Conservation (phyloP, 2,329 filamentous ascomycete species). For the Pseudocercospora crystallina region DNA sequence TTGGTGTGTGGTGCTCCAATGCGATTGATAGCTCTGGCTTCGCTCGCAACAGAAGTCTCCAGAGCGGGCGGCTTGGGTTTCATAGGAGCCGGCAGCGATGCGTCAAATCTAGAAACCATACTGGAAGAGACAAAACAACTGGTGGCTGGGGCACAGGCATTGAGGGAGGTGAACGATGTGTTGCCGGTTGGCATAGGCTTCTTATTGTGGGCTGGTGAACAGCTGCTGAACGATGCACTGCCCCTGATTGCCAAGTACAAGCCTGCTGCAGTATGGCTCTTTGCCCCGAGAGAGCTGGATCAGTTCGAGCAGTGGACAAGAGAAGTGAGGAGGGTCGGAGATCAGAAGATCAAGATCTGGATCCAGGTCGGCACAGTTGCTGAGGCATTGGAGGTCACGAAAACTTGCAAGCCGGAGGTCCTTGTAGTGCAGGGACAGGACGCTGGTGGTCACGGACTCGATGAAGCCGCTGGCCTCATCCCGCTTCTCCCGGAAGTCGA, state of each 20-base stretch:
- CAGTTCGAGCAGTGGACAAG: constrained; percentile 36
- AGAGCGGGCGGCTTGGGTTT: constrained; percentile 52
- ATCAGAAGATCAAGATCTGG: constrained; percentile 51
- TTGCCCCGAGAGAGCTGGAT: constrained; percentile 55
- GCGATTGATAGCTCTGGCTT: constrained; percentile 60
- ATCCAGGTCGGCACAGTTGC: constrained; percentile 62
- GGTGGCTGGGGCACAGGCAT: constrained; percentile 23
- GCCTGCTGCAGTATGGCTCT: constrained; percentile 67
- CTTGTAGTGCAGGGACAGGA: constrained; percentile 64
- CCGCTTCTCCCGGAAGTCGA: constrained; percentile 59
- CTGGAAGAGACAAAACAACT: constrained; percentile 31
- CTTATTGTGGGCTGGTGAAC: constrained; percentile 52
- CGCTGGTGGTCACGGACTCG: constrained; percentile 64
- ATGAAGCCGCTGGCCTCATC: constrained; percentile 55
- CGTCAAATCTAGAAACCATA: constrained; percentile 34
- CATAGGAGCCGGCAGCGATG: constrained; percentile 46
- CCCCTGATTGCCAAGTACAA: constrained; percentile 49
- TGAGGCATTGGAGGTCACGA: constrained; percentile 52
- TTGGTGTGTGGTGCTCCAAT: constrained; percentile 67
- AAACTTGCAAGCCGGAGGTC: constrained; percentile 54
- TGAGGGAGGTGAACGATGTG: constrained; percentile 23
- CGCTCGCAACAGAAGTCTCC: constrained; percentile 61
- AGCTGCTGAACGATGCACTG: constrained; percentile 45
- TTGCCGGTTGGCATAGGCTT: constrained; percentile 63
- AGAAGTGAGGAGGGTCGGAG: constrained; percentile 34